Evolutionary conservation across 331 rosid genomes (phyloP).

Genomic region (Cydonia oblonga): DNA sequence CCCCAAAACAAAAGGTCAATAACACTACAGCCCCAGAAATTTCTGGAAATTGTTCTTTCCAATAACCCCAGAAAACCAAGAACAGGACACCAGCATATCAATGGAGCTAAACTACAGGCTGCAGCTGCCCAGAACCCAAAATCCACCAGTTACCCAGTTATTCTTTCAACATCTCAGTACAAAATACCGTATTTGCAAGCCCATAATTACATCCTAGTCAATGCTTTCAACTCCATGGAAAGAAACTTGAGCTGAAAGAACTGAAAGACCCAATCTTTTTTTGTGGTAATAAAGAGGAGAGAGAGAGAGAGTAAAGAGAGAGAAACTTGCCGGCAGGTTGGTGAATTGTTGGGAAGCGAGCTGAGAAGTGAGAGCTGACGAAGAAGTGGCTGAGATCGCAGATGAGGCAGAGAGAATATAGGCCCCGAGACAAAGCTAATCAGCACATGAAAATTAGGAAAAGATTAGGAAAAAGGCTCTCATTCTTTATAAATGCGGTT

Average conservation of each 20-base stretch:
- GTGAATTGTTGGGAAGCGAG: neutral
- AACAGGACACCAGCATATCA: slow-evolving; percentile 10
- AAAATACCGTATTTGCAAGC: neutral
- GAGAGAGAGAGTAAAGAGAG: neutral
- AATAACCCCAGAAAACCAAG: slow-evolving; percentile 10
- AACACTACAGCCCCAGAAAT: neutral
- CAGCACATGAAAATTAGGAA: slow-evolving; percentile 35
- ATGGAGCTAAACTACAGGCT: slow-evolving; percentile 24
- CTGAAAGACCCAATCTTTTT: neutral
- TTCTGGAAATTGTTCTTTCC: neutral
- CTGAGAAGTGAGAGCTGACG: neutral
- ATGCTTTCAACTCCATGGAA: neutral
- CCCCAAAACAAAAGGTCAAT: neutral
- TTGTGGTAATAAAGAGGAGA: neutral
- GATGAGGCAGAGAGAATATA: slow-evolving; percentile 19
- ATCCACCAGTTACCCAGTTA: slow-evolving; percentile 3
- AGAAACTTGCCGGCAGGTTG: slow-evolving; percentile 1
- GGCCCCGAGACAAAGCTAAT: slow-evolving; percentile 26
- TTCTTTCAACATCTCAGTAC: slow-evolving; percentile 1
- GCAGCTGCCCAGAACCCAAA: slow-evolving; percentile 21
- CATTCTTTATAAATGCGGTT: slow-evolving; percentile 27
- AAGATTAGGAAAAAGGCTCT: slow-evolving; percentile 25
- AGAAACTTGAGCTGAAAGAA: neutral
- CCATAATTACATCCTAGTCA: slow-evolving; percentile 11
- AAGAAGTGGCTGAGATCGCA: neutral